Evolutionary conservation across 148 eudicot genomes (phyloP).

Genomic region (Rhododendron molle): DNA sequence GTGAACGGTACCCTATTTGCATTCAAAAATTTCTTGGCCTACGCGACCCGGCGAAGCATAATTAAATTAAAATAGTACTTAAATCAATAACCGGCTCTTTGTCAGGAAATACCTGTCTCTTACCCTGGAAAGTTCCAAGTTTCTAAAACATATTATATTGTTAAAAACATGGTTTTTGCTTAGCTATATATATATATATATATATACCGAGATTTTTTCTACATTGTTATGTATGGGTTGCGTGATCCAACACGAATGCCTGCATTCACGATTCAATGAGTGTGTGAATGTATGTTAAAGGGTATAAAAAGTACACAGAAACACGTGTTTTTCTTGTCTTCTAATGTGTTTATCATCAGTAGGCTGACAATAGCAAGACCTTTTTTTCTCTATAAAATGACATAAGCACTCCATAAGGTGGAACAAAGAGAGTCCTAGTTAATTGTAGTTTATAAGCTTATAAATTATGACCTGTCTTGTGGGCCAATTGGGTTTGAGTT

Average conservation of each 20-base stretch:
- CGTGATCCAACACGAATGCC: neutral
- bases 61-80: neutral
- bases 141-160: neutral
- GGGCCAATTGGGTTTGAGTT: neutral
- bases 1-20: no score
- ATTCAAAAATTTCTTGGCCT: no score
- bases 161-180: neutral
- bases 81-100: neutral
- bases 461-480: neutral
- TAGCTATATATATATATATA: neutral
- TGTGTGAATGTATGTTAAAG: no score
- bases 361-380: no score
- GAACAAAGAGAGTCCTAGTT: no score
- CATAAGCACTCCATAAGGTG: neutral
- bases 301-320: no score
- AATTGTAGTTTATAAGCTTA: neutral
- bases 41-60: neutral
- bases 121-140: conserved; percentile 4
- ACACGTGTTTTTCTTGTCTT: no score
- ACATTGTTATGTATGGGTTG: neutral
- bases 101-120: conserved; percentile 3
- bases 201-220: no score
- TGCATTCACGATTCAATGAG: no score
- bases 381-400: neutral
- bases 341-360: no score